These are phyloP conservation scores for Brassica nigra DNA, from an alignment of 345 rosid genomes.

Conservation along the genomic window DNA sequence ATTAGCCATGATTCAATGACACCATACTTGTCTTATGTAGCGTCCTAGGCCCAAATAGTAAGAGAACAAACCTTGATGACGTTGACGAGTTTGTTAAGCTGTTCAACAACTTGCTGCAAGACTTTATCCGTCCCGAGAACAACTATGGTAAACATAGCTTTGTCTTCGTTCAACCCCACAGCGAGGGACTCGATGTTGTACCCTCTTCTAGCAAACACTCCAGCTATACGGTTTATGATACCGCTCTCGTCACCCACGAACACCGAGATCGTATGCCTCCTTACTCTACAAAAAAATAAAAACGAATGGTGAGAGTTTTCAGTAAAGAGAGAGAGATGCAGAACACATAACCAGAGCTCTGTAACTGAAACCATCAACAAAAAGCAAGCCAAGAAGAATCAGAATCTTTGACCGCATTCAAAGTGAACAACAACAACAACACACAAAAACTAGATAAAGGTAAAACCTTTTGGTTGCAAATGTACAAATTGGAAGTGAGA, in stretches of 20 bases:
- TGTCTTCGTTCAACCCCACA: conserved; percentile 87
- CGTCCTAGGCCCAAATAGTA: background rate
- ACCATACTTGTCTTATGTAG: background rate
- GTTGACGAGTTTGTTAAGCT: conserved; percentile 93
- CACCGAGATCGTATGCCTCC: conserved; percentile 84
- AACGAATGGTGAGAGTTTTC: background rate
- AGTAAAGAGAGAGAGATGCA: background rate
- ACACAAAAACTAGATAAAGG: background rate
- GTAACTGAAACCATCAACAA: background rate
- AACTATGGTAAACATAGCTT: conserved; percentile 89
- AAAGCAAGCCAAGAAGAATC: conserved; percentile 10
- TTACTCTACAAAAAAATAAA: conserved; percentile 51
- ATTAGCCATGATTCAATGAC: conserved; percentile 7
- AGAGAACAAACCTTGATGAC: conserved; percentile 75
- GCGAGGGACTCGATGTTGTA: conserved; percentile 96
- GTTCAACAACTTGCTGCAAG: conserved; percentile 88
- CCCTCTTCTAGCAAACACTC: conserved; percentile 94
- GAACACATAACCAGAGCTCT: background rate
- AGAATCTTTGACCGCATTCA: conserved; percentile 11
- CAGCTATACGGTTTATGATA: conserved; percentile 91
- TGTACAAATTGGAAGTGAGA: background rate
- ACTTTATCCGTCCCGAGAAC: conserved; percentile 83
- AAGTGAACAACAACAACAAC: background rate
- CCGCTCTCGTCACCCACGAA: conserved; percentile 99
- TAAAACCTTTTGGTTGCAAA: background rate